Base-by-base conservation (phyloP, 2,329 filamentous ascomycete genomes). In the Pseudocercospora macadamiae region DNA sequence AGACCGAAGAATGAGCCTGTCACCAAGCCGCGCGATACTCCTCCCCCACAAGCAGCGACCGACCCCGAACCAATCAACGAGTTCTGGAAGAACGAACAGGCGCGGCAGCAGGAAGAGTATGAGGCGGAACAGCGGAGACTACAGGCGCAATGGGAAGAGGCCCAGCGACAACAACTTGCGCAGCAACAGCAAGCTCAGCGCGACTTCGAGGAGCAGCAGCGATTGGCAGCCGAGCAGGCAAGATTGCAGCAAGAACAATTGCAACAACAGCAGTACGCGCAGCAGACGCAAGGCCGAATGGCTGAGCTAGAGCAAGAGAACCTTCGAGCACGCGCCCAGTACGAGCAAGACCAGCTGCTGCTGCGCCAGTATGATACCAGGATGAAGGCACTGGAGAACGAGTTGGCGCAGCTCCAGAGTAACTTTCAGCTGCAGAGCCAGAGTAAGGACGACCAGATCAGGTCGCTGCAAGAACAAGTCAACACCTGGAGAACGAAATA, bases 401-500 rank as follows among this genome's bases (percentile, higher is more conserved):
- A 99, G 76, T 83, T 99, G 63, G 78, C 82, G 47, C 90, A 96
- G 65, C 82, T 97, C 53, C 90, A 91, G 68, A 85, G 82, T 67
- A 97, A 92, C 73, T 89, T 90, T 68, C 88, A 89, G 39, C 88
- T 96, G 74, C 95, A 97, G 73, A 87, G 90, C 53, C 79, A 83
- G 32, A 97, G 93, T 72, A 96, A 93, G 73, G 95, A 99, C 70
- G 95, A 97, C 67, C 93, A 97, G 75, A 93, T 99, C 68, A 83
- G 88, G 21, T 88, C 95, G 1, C 80, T 99, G 18, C 95, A 97
- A 64, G 95, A 97, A 77, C 95, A 97, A 77, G 89, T 97, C 65
- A 97, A 97, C 75, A 97, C 93, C 0, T 99, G 95, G 95, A 85
- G 95, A 59, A 89, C 90, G 53, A 99, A 99, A 76, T 99, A 99